phyloP scores from a whole-genome alignment of 257 asterid species.

The Rauvolfia tetraphylla region DNA sequence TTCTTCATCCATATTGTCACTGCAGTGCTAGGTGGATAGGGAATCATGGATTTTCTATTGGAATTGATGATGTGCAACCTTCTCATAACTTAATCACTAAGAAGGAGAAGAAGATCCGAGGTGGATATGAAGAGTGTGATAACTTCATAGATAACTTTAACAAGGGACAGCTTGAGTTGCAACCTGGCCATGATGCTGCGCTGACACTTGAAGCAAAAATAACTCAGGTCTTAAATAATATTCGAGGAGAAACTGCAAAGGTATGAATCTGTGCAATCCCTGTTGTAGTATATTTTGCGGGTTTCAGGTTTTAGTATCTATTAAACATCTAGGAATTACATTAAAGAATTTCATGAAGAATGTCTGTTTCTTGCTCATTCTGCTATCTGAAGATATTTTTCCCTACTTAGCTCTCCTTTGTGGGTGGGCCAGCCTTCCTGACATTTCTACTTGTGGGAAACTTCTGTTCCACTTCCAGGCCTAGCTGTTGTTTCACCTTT shows the following conservation, averaged over 20 bases:
- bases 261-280: constrained; percentile 39
- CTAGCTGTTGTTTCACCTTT: background rate
- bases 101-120: constrained; percentile 51
- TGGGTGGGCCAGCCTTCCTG: background rate
- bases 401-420: background rate
- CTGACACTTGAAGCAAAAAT: constrained; percentile 91
- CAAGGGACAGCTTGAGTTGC: constrained; percentile 67
- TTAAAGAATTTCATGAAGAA: background rate
- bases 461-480: background rate
- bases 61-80: constrained; percentile 91
- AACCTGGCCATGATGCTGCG: constrained; percentile 81
- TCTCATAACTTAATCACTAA: constrained; percentile 50
- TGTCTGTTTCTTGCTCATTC: background rate
- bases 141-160: constrained; percentile 50
- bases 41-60: constrained; percentile 97
- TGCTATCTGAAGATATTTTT: background rate
- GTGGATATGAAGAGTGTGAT: constrained; percentile 58
- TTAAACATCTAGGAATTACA: constrained; percentile 6
- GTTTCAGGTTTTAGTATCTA: background rate
- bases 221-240: constrained; percentile 55
- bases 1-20: constrained; percentile 11
- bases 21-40: constrained; percentile 98
- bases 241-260: constrained; percentile 68
- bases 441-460: background rate
- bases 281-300: background rate